A percentile compares a stretch with the other conserved stretches of the same genome.
Conservation (phyloP, 139 green algal species). For the Volvox africanus region DNA sequence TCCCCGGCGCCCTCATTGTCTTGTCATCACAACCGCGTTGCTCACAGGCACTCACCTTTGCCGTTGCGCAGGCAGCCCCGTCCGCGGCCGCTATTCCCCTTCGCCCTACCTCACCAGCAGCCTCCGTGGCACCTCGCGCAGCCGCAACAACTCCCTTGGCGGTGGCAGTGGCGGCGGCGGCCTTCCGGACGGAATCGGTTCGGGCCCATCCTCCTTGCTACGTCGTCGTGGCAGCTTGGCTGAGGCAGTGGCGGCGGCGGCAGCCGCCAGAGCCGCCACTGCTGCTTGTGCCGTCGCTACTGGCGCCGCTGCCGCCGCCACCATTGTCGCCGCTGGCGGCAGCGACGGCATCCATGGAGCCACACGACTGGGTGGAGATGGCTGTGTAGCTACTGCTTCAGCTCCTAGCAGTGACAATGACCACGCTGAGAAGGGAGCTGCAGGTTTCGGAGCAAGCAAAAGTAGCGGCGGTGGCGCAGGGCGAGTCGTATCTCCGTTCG, state of each 20-base stretch:
- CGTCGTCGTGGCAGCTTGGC: background rate
- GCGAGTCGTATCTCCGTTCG: background rate
- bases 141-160: background rate
- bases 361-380: too few species aligned
- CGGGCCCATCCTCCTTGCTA: background rate
- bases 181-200: background rate
- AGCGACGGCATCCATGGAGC: background rate
- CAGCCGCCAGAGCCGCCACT: background rate
- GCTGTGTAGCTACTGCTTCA: too few species aligned
- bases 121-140: background rate
- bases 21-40: too few species aligned
- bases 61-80: constrained; percentile 17
- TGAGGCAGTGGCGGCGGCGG: background rate
- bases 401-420: too few species aligned
- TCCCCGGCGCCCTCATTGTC: too few species aligned
- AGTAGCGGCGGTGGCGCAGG: background rate
- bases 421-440: too few species aligned
- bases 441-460: too few species aligned
- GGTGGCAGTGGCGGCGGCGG: background rate
- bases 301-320: background rate
- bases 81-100: background rate
- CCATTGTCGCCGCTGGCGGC: background rate
- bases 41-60: too few species aligned
- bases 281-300: background rate
- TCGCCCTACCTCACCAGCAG: constrained; percentile 18